Conservation (phyloP, 2,329 filamentous ascomycete genomes). For the Colletotrichum theobromicola region DNA sequence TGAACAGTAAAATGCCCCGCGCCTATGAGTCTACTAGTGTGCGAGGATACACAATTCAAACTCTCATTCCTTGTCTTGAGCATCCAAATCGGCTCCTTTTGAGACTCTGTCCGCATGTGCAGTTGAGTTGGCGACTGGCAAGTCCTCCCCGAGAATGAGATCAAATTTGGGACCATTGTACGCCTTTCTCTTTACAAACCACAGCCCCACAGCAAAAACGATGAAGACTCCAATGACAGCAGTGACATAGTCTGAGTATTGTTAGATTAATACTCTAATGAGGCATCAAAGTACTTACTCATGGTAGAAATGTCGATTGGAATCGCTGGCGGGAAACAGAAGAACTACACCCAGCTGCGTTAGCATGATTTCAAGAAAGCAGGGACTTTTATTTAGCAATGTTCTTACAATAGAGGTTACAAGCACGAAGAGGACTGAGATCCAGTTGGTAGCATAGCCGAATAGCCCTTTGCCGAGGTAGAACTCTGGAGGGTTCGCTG, state of each 20-base stretch:
- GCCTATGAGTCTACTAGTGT: neutral
- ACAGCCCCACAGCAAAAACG: neutral
- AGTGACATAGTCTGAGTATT: neutral
- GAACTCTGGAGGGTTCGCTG: neutral
- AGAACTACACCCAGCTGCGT: neutral
- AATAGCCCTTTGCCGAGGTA: neutral
- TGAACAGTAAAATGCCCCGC: neutral
- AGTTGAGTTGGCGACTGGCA: neutral
- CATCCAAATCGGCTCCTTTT: neutral
- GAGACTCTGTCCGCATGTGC: neutral
- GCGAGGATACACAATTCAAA: neutral
- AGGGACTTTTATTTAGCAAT: neutral
- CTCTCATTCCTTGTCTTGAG: neutral
- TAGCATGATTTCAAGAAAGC: neutral
- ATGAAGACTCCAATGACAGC: neutral
- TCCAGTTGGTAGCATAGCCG: neutral
- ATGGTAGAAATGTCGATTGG: conserved; percentile 1
- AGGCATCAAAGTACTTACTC: neutral
- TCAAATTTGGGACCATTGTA: conserved; percentile 7
- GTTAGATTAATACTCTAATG: neutral
- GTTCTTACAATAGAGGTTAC: conserved; percentile 1
- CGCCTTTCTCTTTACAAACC: neutral
- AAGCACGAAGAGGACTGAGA: neutral
- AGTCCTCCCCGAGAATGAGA: conserved; percentile 1
- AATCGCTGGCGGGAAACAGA: conserved; percentile 11